Conservation (phyloP, 2,329 filamentous ascomycete genomes). For the Penicillium sclerotiorum region DNA sequence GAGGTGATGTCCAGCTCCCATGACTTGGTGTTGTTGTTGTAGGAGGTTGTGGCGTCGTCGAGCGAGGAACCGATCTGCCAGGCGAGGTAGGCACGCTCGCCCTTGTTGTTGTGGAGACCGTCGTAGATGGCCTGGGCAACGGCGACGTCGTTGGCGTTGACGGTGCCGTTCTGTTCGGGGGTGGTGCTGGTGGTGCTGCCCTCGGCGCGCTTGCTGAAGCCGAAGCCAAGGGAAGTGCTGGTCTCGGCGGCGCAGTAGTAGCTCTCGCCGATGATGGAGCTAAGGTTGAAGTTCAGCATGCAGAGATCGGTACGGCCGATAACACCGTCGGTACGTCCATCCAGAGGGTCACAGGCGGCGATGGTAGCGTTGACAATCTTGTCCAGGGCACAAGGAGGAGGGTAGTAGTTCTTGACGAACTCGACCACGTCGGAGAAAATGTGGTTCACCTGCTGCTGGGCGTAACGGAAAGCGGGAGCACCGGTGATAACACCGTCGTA, state of each 20-base stretch:
- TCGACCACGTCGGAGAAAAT: slow-evolving; percentile 44
- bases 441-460: slow-evolving; percentile 49
- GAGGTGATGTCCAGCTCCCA: slow-evolving; percentile 36
- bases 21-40: slow-evolving; percentile 27
- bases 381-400: slow-evolving; percentile 38
- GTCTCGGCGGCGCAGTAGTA: slow-evolving; percentile 48
- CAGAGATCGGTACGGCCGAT: slow-evolving; percentile 54
- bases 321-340: slow-evolving; percentile 59
- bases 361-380: slow-evolving; percentile 56
- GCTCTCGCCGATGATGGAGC: slow-evolving; percentile 48
- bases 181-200: slow-evolving; percentile 24
- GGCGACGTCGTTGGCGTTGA: slow-evolving; percentile 30
- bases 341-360: slow-evolving; percentile 57
- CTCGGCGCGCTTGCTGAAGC: slow-evolving; percentile 30
- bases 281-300: slow-evolving; percentile 51
- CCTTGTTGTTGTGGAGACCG: slow-evolving; percentile 45
- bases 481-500: slow-evolving; percentile 52
- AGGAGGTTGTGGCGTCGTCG: slow-evolving; percentile 26
- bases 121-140: slow-evolving; percentile 40
- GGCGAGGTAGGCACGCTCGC: slow-evolving; percentile 45
- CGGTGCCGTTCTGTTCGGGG: slow-evolving; percentile 35
- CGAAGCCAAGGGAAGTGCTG: slow-evolving; percentile 30
- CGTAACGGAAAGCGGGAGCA: slow-evolving; percentile 51
- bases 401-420: slow-evolving; percentile 45
- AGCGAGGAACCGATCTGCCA: slow-evolving; percentile 32